These are phyloP conservation scores for Salvia sclarea DNA, from an alignment of 305 asterid genomes.

Conservation along the genomic window DNA sequence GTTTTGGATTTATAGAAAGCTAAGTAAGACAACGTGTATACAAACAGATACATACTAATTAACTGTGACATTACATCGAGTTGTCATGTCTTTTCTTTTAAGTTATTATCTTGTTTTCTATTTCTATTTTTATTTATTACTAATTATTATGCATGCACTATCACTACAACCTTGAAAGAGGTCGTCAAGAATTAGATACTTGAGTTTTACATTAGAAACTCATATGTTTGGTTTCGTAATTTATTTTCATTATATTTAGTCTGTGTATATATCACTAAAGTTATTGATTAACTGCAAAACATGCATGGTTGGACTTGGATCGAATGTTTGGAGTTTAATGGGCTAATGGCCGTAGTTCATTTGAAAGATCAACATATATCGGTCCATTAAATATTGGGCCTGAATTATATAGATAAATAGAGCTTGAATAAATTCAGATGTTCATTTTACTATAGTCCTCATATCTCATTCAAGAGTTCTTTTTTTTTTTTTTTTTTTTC, in stretches of 20 bases:
- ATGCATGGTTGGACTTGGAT: neutral
- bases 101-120: too few species aligned
- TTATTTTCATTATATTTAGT: neutral
- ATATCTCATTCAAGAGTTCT: too few species aligned
- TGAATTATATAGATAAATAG: too few species aligned
- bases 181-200: neutral
- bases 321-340: neutral
- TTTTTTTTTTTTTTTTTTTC: too few species aligned
- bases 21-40: neutral
- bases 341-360: neutral
- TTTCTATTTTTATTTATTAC: too few species aligned
- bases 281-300: neutral
- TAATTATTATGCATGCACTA: neutral
- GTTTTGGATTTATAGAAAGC: conserved; percentile 4
- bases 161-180: neutral
- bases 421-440: too few species aligned
- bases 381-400: too few species aligned
- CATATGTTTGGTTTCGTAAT: neutral
- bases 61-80: too few species aligned
- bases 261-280: too few species aligned
- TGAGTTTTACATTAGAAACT: neutral
- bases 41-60: too few species aligned
- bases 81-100: too few species aligned
- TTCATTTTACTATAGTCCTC: too few species aligned
- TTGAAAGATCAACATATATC: neutral